Evolutionary conservation across 2,329 filamentous ascomycete species (phyloP), one percentile per base, ranked within the genome.

Genomic region (Geosmithia morbida): DNA sequence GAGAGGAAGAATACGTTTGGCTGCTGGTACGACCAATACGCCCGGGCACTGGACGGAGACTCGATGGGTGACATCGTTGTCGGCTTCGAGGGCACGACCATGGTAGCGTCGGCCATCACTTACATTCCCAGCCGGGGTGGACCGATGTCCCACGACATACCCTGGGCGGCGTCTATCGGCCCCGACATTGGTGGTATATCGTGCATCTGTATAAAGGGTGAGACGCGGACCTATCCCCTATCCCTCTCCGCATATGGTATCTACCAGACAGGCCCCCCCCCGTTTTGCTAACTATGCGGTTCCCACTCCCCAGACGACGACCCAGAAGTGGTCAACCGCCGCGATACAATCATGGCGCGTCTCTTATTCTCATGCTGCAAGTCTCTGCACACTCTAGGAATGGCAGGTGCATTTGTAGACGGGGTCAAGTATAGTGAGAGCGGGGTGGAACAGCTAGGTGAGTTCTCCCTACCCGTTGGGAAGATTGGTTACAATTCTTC

Each of bases 151-250:
- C 62, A 65, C 6, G 74, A 79, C 52, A 59, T 80, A 10, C 75
- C 75, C 1, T 81, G 76, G 76, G 68, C 74, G 7, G 60, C 61
- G 41, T 65, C 60, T 2, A 68, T 79, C 48, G 71, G 68, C 11
- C 57, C 60, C 42, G 66, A 72, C 49, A 69, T 77, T 41, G 77
- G 76, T 43, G 77, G 77, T 22, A 69, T 77, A 37, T 71, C 75
- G n/a, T 81, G 77, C 57, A 72, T 80, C 46, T 79, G 72, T 59
- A 70, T 79, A 51, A 62, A 65, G 56, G 71, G 77, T 77, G 57
- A 50, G 71, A 66, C 19, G n/a, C 14, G 22, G 22, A 26, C 22
- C n/a, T 26, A 26, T 26, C 8, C 8, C 22, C 22, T 26, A 26
- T 26, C 11, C 14, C 16, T 26, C 22, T 8, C 22, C 22, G 8